Base-by-base conservation (phyloP, 2,329 filamentous ascomycete species). In the Curvularia spicifera region DNA sequence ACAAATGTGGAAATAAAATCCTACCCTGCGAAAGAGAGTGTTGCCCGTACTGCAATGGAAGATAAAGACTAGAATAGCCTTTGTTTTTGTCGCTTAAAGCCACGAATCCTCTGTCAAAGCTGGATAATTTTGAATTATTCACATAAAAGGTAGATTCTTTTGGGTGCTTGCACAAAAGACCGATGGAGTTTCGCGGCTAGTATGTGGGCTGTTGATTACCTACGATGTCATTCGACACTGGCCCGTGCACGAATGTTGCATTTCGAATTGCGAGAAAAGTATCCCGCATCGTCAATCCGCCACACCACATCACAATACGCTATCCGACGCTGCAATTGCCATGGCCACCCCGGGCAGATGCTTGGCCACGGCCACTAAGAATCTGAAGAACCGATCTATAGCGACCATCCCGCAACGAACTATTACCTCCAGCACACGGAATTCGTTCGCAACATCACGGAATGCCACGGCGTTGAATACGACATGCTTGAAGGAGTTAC, bases 311-410 rank as follows among this genome's bases (percentile, higher is more conserved):
- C 55, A 29, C 56, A 39, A 40, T 28, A 45, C 26, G 51, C 28
- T 18, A 46, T 48, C 26, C n/a, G 39, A 26, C 24, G 6, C n/a
- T n/a, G 42, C 61, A 57, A 57, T 61, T 56, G 59, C 57, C 7
- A 75, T 76, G 74, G 66, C 70, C 31, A 48, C 65, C 45, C 54
- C 72, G 50, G 65, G 66, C 47, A 68, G 64, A 68, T 69, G 67
- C 58, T 51, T 71, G 33, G 52, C 60, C 22, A 63, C 68, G 35
- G 65, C 66, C 22, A 50, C 66, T 13, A 65, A 56, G 9, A 59
- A 56, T 13, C 48, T 73, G 10, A 60, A 49, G 28, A 52, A 24
- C 13, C 33, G 53, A 39, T 22, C 61, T 8, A 52, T 64, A 8
- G 57, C 68, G 31, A 66, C 60, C 52, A 33, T 57, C 22, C 56